Evolutionary conservation across 2,329 filamentous ascomycete species (phyloP), one percentile per base, ranked within the genome.

Genomic region (Neophaeococcomyces aloes): DNA sequence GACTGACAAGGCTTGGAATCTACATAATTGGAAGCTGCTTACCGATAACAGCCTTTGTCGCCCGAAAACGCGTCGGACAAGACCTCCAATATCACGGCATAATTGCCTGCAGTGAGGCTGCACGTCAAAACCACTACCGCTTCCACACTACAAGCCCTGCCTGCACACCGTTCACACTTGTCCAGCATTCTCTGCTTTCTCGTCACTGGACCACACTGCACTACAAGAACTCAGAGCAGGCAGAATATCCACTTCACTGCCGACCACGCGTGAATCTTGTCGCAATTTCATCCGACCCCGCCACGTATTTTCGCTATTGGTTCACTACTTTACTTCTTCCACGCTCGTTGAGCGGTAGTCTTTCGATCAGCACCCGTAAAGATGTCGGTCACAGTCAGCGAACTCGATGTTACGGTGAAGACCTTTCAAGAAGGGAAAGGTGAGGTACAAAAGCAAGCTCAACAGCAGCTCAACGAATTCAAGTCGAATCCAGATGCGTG

Each of bases 401-500:
- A 98, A 79, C 80, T 98, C 72, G 91, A 98, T 78, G 81, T 75
- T 66, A 91, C 87, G 56, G 89, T 96, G 75, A 88, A 85, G 65
- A 80, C 86, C 71, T 96, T 98, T 70, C 98, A 94, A 62, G 89
- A 96, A 71, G 88, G 88, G 64, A 84, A 89, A 66, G 91, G 91
- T 58, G 86, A 95, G 49, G 78, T 87, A 73, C 55, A 52, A 32
- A 46, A 53, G 38, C 33, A 52, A 47, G 41, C 49, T 7, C 47
- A 48, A 55, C 39, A 51, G 36, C 59, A 96, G 86, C 53, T 55
- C 44, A 53, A 53, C 32, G 53, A 55, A 37, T 98, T 98, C 76
- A 96, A 96, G 67, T 91, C 96, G 71, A 94, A 96, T 60, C 88
- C 89, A 46, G 91, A 98, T 70, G 83, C 91, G 48, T 98, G 91